Evolutionary conservation across 2,329 filamentous ascomycete species (phyloP).

Genomic region (Emergomyces pasteurianus): DNA sequence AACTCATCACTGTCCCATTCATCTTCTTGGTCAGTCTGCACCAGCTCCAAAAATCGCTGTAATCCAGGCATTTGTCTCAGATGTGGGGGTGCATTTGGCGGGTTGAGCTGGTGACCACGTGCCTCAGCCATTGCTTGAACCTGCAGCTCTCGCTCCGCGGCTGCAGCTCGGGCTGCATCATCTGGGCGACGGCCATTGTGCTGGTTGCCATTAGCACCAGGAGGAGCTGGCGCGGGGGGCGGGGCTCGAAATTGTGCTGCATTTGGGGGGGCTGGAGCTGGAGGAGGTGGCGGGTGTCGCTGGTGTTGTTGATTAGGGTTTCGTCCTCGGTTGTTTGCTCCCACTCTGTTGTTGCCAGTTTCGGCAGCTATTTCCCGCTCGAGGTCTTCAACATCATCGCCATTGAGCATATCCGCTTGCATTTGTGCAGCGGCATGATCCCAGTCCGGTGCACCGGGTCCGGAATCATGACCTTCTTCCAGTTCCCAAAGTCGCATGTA

Average conservation of each 20-base stretch:
- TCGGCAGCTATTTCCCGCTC: constrained; percentile 12
- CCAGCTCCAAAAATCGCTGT: constrained; percentile 42
- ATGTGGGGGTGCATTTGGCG: constrained; percentile 7
- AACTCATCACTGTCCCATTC: constrained; percentile 50
- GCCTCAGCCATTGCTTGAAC: not conserved
- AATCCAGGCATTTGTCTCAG: constrained; percentile 22
- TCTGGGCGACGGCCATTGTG: constrained; percentile 10
- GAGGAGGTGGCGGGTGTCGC: constrained; percentile 24
- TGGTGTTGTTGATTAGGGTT: constrained; percentile 17
- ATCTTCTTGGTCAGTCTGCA: constrained; percentile 43
- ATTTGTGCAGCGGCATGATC: constrained; percentile 1
- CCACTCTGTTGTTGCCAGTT: constrained; percentile 15
- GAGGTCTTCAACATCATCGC: constrained; percentile 4
- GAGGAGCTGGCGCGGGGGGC: constrained; percentile 26
- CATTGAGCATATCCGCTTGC: constrained; percentile 13
- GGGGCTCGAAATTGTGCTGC: constrained; percentile 22
- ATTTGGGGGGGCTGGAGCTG: constrained; percentile 29
- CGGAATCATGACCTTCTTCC: constrained; percentile 59
- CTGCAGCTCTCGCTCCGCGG: constrained; percentile 1
- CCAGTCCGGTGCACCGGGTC: constrained; percentile 19
- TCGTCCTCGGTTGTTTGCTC: constrained; percentile 14
- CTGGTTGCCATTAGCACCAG: constrained; percentile 9
- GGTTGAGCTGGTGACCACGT: not conserved
- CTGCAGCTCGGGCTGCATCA: constrained; percentile 1
- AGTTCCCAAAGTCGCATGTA: constrained; percentile 85